Evolutionary conservation across 169 alveolate species (phyloP), one percentile per base, ranked within the genome.

Genomic region (Plasmodium yoelii): DNA sequence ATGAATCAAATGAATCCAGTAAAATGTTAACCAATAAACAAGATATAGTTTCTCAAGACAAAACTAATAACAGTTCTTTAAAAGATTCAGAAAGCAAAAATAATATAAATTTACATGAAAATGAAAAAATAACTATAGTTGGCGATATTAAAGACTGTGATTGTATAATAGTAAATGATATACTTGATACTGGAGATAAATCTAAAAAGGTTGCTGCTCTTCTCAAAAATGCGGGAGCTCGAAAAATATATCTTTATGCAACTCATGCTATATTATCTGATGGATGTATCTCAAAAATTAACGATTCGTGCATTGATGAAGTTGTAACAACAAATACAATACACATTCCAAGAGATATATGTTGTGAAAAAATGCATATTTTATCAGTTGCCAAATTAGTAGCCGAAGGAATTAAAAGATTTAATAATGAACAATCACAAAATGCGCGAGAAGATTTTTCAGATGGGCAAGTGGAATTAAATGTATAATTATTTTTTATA

Each of bases 161-260:
- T 73, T 94, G 97, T 63, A 95, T 97, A 73, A 94, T 97, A 53
- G 94, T 97, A n/a, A 98, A 97, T 89, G 98, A 97, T 88, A 95
- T 97, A 96, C 95, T 95, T 61, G 98, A 97, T 77, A 95, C 98
- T 18, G 98, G 98, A 44, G 97, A 97, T 57, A 95, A 97, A 61
- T 87, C 96, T n/a, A 93, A 96, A 72, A 92, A 95, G 87, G 97
- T 96, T 46, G 98, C 97, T 0, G 87, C 92, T 72, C 92, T 89
- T 24, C 55, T 96, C 19, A 95, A 95, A 86, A 86, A 75, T 24
- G 87, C 93, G 22, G 98, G 98, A 34, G 98, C 98, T n/a, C 77
- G 94, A 12, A 92, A 95, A 53, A 97, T 97, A 12, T 94, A 91
- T 89, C 95, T 96, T 24, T 95, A 95, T 92, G 98, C 97, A n/a